Conservation (phyloP, 140 eudicot genomes). For the Ambrosia hybrid region DNA sequence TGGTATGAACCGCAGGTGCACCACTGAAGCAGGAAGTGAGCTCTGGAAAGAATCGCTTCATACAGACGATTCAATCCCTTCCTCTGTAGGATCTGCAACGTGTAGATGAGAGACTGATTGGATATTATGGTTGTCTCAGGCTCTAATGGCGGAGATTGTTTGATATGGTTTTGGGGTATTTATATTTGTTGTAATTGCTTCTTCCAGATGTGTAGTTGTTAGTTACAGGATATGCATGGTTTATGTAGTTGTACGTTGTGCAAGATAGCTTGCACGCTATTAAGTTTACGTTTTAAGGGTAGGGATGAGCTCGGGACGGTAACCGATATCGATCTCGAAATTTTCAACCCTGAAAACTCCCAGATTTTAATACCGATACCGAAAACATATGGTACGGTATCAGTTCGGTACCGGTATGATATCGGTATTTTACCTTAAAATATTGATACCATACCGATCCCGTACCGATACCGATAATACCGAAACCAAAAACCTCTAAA, state of each 20-base stretch:
- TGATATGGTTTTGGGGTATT: background rate
- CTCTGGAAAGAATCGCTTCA: conserved; percentile 41
- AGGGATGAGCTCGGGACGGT: too few species aligned
- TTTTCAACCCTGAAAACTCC: too few species aligned
- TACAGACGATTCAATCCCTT: conserved; percentile 9
- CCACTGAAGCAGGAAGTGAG: conserved; percentile 33
- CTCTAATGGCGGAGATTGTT: conserved; percentile 20
- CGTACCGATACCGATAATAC: too few species aligned
- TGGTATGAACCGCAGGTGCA: conserved; percentile 28
- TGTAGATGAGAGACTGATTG: background rate
- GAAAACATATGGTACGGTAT: too few species aligned
- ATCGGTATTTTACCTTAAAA: too few species aligned
- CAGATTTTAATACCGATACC: too few species aligned
- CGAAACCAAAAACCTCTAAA: too few species aligned
- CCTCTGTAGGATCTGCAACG: conserved; percentile 1
- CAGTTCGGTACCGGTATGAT: too few species aligned
- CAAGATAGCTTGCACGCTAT: background rate
- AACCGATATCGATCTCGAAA: too few species aligned
- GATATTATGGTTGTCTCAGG: conserved; percentile 9
- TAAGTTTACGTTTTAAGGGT: too few species aligned
- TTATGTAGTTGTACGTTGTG: background rate
- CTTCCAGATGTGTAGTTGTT: conserved; percentile 8
- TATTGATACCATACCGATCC: too few species aligned
- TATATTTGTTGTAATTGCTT: conserved; percentile 21
- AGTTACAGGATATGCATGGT: background rate